Base-by-base conservation (phyloP, 2,329 filamentous ascomycete genomes). In the Epichloe bromicola region DNA sequence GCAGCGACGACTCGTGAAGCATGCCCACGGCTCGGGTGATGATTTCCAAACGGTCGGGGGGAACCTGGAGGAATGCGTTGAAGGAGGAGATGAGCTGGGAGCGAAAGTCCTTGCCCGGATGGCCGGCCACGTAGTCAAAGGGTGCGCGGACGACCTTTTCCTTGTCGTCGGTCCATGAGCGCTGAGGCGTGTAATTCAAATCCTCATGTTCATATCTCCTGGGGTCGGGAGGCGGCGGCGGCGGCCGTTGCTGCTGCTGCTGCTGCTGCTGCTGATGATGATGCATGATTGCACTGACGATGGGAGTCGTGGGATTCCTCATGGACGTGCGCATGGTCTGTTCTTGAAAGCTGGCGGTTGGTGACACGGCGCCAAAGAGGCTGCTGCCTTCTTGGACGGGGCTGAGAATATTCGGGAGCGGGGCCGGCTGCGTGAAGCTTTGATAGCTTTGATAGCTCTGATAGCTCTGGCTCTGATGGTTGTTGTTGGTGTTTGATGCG, bases 51-150 rank as follows among this genome's bases (percentile, higher is more conserved):
- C 79, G 81, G 53, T 80, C 75, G 8, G 74, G 65, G 0, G 88
- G 87, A 19, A 94, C 86, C 51, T 85, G 74, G 15, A 94, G 72
- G 83, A 85, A 90, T 48, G 76, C 75, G 63, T 94, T 88, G 73
- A 94, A 94, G 42, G 87, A 84, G 42, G 75, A 78, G 61, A 94
- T 88, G 60, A 91, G 74, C 68, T 87, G 83, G 44, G 83, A 78
- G 57, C 89, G 82, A 62, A 95, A 86, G 66, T 93, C 86, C 68
- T 94, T 93, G 56, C 88, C 88, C 0, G 87, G 86, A 56, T 89
- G 83, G 43, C 79, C 78, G 60, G 82, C 78, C 55, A 93, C 75
- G 65, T 95, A 94, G 62, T 91, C 83, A 60, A 82, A 95, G 1
- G 88, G 88, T 0, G 83, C 88, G 46, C 83, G 72, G 49, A 94